Base-by-base conservation (phyloP, 768 basidiomycete species). In the Lactarius akahatsu region DNA sequence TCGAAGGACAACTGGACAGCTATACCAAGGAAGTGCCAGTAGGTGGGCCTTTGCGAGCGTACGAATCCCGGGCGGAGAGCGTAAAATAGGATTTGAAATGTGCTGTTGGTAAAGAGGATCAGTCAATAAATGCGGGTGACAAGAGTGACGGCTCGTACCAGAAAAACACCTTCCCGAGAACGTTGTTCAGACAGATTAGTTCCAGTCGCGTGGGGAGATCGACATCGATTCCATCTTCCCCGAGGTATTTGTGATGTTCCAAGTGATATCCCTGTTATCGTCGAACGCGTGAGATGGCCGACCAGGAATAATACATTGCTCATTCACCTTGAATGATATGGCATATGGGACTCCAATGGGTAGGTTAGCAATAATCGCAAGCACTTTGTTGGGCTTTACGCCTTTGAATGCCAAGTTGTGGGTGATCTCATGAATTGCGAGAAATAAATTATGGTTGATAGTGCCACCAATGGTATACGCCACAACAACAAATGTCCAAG, bases 51-150 rank as follows among this genome's bases (percentile, higher is more conserved):
- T 72, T 98, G 96, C 6, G 85, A 80, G 55, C 94, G 90, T 60
- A 98, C 90, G 74, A 99, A 91, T 26, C 91, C 91, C 1, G 97
- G 97, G 40, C 97, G 90, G 63, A 99, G 82, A 54, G 97, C 97
- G 76, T 99, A 99, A 80, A 99, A 99, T 64, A 99, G 77, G 66
- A 99, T 94, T 79, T 99, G 97, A 80, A 98, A 99, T 2, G 93
- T 96, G 50, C 95, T 96, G 73, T 10, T 11, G 40, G 38, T 28
- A n/a, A 38, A 32, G 18, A 45, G 30, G 61, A 18, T 60, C n/a
- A 15, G 18, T 26, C 28, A 36, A 20, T 2, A 52, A 20, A 50
- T 26, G 5, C 16, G 36, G 43, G 34, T 58, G 16, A 10, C 45
- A 43, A 55, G 59, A 60, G 40, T 41, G 8, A 56, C 64, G 43